phyloP scores from a whole-genome alignment of 495 filamentous ascomycete genomes.

The Articulospora tetracladia region DNA sequence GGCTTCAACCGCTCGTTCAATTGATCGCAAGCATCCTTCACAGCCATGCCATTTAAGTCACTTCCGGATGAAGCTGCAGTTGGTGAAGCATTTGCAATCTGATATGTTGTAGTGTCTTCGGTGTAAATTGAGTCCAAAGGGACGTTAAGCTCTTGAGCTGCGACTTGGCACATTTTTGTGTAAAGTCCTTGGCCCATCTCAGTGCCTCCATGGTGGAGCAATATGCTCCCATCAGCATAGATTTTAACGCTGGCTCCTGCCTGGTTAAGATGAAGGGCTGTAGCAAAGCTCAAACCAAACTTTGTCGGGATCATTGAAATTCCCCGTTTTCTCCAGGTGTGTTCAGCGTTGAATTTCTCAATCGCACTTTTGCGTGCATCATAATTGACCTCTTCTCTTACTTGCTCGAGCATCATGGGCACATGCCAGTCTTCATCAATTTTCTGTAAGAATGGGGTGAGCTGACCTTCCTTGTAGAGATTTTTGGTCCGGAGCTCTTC shows the following conservation, averaged over 20 bases:
- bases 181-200: slow-evolving; percentile 28
- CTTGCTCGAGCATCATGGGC: slow-evolving; percentile 30
- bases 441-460: slow-evolving; percentile 36
- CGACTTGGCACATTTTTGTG: slow-evolving; percentile 39
- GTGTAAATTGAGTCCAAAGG: slow-evolving; percentile 43
- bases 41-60: slow-evolving; percentile 40
- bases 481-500: slow-evolving; percentile 37
- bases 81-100: slow-evolving; percentile 38
- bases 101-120: slow-evolving; percentile 39
- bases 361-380: slow-evolving; percentile 29
- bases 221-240: slow-evolving; percentile 35
- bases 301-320: slow-evolving; percentile 38
- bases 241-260: slow-evolving; percentile 36
- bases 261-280: slow-evolving; percentile 38
- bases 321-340: slow-evolving; percentile 39
- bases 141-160: slow-evolving; percentile 35
- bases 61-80: slow-evolving; percentile 39
- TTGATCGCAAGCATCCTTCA: slow-evolving; percentile 35
- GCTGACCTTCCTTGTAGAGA: slow-evolving; percentile 33
- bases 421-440: slow-evolving; percentile 37
- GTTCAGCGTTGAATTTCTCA: slow-evolving; percentile 31
- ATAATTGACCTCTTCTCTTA: slow-evolving; percentile 30
- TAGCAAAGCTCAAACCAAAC: slow-evolving; percentile 39
- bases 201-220: slow-evolving; percentile 34
- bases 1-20: slow-evolving; percentile 33